These are phyloP conservation scores for Taiwanofungus camphoratus DNA, from an alignment of 1,284 basidiomycete genomes.

Conservation along the genomic window DNA sequence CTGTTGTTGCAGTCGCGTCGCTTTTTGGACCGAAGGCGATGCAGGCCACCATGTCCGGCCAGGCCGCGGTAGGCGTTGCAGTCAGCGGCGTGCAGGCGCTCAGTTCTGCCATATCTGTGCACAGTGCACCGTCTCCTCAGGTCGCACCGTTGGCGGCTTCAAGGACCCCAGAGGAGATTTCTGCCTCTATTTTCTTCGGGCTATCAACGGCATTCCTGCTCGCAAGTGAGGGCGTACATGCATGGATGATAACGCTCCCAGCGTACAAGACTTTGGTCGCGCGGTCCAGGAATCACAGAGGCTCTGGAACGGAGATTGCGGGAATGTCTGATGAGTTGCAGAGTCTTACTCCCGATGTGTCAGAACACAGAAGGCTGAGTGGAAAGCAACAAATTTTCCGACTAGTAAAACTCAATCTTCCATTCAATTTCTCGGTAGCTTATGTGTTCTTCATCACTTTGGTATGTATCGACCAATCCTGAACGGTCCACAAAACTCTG, in stretches of 20 bases:
- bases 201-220: conserved; percentile 64
- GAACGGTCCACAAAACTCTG: not conserved
- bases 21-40: conserved; percentile 64
- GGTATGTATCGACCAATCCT: conserved; percentile 38
- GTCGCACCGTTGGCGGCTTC: conserved; percentile 28
- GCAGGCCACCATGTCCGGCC: conserved; percentile 69
- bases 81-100: conserved; percentile 69
- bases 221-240: conserved; percentile 43
- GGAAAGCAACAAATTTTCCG: conserved; percentile 35
- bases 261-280: conserved; percentile 47
- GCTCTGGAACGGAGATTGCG: conserved; percentile 3
- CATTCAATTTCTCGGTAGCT: conserved; percentile 68
- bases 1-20: conserved; percentile 65
- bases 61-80: conserved; percentile 70
- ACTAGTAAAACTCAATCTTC: conserved; percentile 58
- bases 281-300: conserved; percentile 29
- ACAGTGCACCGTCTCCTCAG: conserved; percentile 20
- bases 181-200: conserved; percentile 69
- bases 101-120: conserved; percentile 51
- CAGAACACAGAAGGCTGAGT: conserved; percentile 9
- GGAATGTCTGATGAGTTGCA: conserved; percentile 10
- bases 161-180: conserved; percentile 42
- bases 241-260: conserved; percentile 52
- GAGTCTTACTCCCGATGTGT: conserved; percentile 4
- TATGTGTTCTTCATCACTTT: conserved; percentile 78